phyloP scores from a whole-genome alignment of 2,329 filamentous ascomycete genomes.

The Aureobasidium musti region DNA sequence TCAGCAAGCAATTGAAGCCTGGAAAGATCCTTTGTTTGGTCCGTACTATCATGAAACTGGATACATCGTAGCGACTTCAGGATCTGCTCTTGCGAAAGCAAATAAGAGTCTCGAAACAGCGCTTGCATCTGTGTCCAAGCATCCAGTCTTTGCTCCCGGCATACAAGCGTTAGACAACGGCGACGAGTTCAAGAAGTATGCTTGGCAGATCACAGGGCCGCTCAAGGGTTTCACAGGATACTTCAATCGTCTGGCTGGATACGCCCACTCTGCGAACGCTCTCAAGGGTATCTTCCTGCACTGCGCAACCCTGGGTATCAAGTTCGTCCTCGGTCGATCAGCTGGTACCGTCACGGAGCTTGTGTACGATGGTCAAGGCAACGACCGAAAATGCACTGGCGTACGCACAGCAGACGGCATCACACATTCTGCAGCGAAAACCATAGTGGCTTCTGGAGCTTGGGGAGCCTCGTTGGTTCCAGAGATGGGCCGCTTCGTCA shows the following conservation, averaged over 20 bases:
- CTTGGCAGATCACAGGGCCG: slow-evolving; percentile 52
- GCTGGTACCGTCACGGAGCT: slow-evolving; percentile 7
- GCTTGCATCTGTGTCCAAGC: slow-evolving; percentile 46
- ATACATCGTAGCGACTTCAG: slow-evolving; percentile 56
- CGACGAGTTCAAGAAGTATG: slow-evolving; percentile 47
- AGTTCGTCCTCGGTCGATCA: slow-evolving; percentile 5
- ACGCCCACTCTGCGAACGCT: slow-evolving; percentile 58
- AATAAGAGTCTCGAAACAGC: slow-evolving; percentile 50
- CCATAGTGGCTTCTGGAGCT: slow-evolving; percentile 58
- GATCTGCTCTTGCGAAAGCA: slow-evolving; percentile 52
- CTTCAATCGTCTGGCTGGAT: slow-evolving; percentile 59
- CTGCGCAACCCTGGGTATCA: slow-evolving; percentile 45
- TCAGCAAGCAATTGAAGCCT: slow-evolving; percentile 54
- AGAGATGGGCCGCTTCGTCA: slow-evolving; percentile 52
- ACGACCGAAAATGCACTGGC: neutral
- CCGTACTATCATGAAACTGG: slow-evolving; percentile 57
- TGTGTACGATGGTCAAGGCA: neutral
- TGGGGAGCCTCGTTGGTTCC: slow-evolving; percentile 53
- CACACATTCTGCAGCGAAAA: slow-evolving; percentile 29
- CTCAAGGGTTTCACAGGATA: slow-evolving; percentile 60
- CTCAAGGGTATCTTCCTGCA: slow-evolving; percentile 52
- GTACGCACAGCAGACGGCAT: slow-evolving; percentile 33
- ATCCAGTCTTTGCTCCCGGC: slow-evolving; percentile 47
- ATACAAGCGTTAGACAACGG: slow-evolving; percentile 44
- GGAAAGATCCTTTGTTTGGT: slow-evolving; percentile 57